phyloP scores from a whole-genome alignment of 2,329 filamentous ascomycete genomes.

The Clathrospora elynae region DNA sequence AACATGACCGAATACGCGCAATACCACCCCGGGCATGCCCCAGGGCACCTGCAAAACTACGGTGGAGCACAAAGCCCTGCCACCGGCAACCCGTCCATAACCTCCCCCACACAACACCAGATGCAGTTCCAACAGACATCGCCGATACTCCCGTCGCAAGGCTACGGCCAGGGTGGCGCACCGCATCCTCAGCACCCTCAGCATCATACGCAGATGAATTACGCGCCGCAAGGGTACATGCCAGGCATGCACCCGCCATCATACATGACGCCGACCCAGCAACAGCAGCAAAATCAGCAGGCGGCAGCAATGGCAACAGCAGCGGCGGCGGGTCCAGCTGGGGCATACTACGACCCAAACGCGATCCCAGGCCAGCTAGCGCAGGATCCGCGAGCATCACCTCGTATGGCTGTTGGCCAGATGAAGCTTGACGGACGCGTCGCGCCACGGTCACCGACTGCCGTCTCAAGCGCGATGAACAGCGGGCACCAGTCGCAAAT shows the following conservation, averaged over 20 bases:
- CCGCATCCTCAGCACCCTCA: slow-evolving; percentile 64
- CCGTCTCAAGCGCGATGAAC: slow-evolving; percentile 66
- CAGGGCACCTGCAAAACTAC: slow-evolving; percentile 50
- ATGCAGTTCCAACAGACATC: slow-evolving; percentile 68
- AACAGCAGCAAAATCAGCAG: slow-evolving; percentile 85
- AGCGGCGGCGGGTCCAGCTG: slow-evolving; percentile 79
- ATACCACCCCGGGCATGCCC: slow-evolving; percentile 54
- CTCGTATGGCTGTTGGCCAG: slow-evolving; percentile 70
- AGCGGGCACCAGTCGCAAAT: slow-evolving; percentile 46
- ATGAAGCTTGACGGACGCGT: slow-evolving; percentile 72
- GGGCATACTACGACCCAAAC: slow-evolving; percentile 68
- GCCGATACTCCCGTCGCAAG: slow-evolving; percentile 78
- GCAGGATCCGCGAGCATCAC: slow-evolving; percentile 67
- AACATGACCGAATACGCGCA: slow-evolving; percentile 56
- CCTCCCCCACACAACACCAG: slow-evolving; percentile 69
- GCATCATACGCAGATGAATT: slow-evolving; percentile 75
- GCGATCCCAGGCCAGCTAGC: slow-evolving; percentile 63
- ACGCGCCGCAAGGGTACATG: slow-evolving; percentile 78
- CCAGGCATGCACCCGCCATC: slow-evolving; percentile 72
- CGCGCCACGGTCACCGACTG: slow-evolving; percentile 75
- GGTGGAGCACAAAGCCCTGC: slow-evolving; percentile 44
- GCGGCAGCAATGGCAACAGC: slow-evolving; percentile 94
- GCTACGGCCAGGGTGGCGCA: slow-evolving; percentile 67
- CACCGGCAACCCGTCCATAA: slow-evolving; percentile 59
- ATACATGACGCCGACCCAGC: slow-evolving; percentile 86